Percentiles rank a stretch among this genome's conserved stretches.
These are phyloP conservation scores for Kernera saxatilis DNA, from an alignment of 345 rosid species.

Conservation along the genomic window DNA sequence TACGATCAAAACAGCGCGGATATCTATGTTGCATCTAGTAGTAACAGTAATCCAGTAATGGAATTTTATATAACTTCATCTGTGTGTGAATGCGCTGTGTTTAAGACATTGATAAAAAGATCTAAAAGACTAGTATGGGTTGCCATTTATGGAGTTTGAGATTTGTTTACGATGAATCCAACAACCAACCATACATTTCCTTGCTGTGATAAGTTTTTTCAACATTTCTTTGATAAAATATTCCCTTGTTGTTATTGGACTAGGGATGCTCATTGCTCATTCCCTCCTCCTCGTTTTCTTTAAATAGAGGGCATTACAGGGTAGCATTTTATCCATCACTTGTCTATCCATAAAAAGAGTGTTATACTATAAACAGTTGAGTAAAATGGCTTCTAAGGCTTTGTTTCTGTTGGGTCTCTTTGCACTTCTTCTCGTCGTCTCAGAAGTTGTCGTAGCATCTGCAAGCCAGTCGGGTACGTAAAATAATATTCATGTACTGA, in stretches of 20 bases:
- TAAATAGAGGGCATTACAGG: not conserved
- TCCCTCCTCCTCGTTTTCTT: not conserved
- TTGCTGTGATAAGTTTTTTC: not conserved
- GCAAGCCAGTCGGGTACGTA: conserved; percentile 8
- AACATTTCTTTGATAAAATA: not conserved
- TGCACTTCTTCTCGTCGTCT: conserved; percentile 16
- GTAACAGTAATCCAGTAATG: not conserved
- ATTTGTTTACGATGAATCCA: not conserved
- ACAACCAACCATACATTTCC: conserved; percentile 7
- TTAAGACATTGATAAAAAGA: not conserved
- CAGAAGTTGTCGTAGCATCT: conserved; percentile 11
- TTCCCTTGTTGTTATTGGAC: not conserved
- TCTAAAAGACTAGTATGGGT: not conserved
- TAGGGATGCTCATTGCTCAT: not conserved
- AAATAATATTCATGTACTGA: not conserved
- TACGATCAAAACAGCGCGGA: not conserved
- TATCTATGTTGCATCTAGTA: not conserved
- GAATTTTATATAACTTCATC: not conserved
- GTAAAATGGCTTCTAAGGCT: conserved; percentile 21
- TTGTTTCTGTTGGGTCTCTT: conserved; percentile 25
- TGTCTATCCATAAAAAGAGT: not conserved
- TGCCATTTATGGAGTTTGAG: conserved; percentile 1
- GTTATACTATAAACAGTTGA: not conserved
- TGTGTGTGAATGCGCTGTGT: not conserved
- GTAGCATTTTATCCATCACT: conserved; percentile 3